Percentiles rank a stretch among this genome's conserved stretches.
Evolutionary conservation across 2,329 filamentous ascomycete species (phyloP).

Genomic region (Dothiorella sarmentorum): DNA sequence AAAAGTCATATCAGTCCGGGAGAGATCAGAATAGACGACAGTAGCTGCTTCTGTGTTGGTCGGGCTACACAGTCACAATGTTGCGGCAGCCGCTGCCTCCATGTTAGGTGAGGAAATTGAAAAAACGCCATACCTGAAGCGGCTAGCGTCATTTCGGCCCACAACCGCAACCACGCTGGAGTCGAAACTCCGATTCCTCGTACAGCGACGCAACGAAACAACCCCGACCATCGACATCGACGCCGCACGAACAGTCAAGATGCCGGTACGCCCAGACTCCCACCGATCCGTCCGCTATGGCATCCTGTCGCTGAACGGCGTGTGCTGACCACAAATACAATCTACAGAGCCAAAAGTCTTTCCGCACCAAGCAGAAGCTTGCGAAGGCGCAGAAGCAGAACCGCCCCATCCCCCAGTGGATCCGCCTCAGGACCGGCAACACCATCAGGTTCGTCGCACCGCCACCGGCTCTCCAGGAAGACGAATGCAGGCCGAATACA

Average conservation of each 20-base stretch:
- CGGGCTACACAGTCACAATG: background rate
- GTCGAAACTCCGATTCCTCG: constrained; percentile 14
- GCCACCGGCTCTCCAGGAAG: background rate
- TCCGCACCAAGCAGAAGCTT: constrained; percentile 99
- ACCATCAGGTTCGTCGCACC: constrained; percentile 84
- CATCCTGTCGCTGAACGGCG: background rate
- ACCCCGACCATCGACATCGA: constrained; percentile 19
- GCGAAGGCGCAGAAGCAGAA: constrained; percentile 99
- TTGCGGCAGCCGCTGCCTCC: too few relatives aligned
- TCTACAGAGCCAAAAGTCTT: constrained; percentile 96
- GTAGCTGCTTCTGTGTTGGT: too few relatives aligned
- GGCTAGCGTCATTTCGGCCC: constrained; percentile 12
- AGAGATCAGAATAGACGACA: too few relatives aligned
- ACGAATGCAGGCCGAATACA: constrained; percentile 16
- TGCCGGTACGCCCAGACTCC: constrained; percentile 15
- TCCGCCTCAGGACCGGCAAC: constrained; percentile 96
- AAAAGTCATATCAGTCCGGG: too few relatives aligned
- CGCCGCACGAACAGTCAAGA: constrained; percentile 20
- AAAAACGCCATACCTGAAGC: background rate
- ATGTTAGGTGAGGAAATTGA: too few relatives aligned
- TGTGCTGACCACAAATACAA: constrained; percentile 4
- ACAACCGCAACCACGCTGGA: constrained; percentile 15
- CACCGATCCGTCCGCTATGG: background rate
- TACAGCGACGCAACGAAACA: constrained; percentile 17
- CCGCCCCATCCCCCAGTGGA: constrained; percentile 99